A percentile compares a stretch with the other conserved stretches of the same genome.
phyloP scores from a whole-genome alignment of 2,329 filamentous ascomycete genomes.

The Cyphellophora attinorum region DNA sequence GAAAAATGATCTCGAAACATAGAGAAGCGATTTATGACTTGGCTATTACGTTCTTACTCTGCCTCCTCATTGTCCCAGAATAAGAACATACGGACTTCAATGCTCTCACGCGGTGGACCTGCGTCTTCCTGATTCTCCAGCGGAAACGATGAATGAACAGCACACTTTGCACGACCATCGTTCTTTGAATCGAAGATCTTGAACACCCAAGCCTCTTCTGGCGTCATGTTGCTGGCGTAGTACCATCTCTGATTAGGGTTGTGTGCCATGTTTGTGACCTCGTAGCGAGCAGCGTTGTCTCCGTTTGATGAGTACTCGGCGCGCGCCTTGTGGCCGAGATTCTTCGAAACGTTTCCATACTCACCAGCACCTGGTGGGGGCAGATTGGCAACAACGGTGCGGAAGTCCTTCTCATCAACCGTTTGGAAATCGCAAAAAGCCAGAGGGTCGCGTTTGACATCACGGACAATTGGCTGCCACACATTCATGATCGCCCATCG shows the following conservation, averaged over 20 bases:
- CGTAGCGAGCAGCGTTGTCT: neutral
- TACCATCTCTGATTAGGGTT: constrained; percentile 6
- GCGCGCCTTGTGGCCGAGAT: neutral
- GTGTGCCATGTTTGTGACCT: no score
- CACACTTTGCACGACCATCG: constrained; percentile 1
- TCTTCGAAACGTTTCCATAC: constrained; percentile 1
- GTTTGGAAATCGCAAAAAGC: no score
- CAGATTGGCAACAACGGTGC: neutral
- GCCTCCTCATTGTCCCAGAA: no score
- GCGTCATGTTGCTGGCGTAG: constrained; percentile 5
- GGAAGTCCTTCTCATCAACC: neutral
- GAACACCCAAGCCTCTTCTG: constrained; percentile 11
- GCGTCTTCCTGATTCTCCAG: neutral
- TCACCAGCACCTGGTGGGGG: neutral
- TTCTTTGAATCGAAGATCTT: constrained; percentile 10
- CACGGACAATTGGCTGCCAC: no score
- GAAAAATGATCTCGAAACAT: no score
- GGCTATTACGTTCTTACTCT: no score
- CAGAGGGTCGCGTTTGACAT: no score
- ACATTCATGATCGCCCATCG: no score
- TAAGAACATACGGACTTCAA: no score
- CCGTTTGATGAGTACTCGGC: neutral
- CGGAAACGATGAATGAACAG: constrained; percentile 4
- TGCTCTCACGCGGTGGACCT: constrained; percentile 1
- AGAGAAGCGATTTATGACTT: no score